Percentiles rank a stretch among this genome's conserved stretches.
phyloP scores from a whole-genome alignment of 2,329 filamentous ascomycete genomes.

The Verticillium zaregamsianum region DNA sequence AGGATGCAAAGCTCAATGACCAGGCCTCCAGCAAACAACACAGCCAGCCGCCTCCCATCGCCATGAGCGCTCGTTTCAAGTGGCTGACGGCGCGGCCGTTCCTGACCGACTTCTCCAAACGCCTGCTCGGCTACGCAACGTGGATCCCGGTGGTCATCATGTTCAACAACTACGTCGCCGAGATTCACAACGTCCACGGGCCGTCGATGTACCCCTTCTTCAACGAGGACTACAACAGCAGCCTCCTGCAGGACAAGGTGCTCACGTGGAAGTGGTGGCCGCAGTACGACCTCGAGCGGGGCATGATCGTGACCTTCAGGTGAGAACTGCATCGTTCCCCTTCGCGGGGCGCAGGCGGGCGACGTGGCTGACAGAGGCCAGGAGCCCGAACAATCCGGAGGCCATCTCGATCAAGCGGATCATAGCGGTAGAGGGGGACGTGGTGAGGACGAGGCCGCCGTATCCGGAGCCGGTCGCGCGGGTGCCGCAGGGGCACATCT shows the following conservation, averaged over 20 bases:
- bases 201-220: constrained; percentile 75
- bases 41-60: constrained; percentile 2
- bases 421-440: constrained; percentile 75
- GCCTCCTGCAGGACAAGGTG: constrained; percentile 55
- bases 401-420: constrained; percentile 75
- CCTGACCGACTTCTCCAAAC: constrained; percentile 8
- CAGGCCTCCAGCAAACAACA: not conserved
- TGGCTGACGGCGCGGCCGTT: not conserved
- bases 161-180: constrained; percentile 58
- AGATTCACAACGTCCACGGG: constrained; percentile 54
- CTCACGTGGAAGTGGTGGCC: constrained; percentile 57
- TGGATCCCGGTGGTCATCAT: constrained; percentile 60
- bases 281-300: constrained; percentile 55
- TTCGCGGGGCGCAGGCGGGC: not conserved
- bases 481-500: constrained; percentile 82
- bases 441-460: constrained; percentile 60
- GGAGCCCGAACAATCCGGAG: constrained; percentile 60
- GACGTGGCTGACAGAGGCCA: not conserved
- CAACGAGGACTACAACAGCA: constrained; percentile 47
- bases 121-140: constrained; percentile 45
- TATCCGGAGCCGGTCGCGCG: constrained; percentile 53
- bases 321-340: constrained; percentile 19
- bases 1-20: not conserved
- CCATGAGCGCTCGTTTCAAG: constrained; percentile 10
- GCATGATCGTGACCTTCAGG: constrained; percentile 73